phyloP scores from a whole-genome alignment of 306 rosid species.

The Carpinus viminea region DNA sequence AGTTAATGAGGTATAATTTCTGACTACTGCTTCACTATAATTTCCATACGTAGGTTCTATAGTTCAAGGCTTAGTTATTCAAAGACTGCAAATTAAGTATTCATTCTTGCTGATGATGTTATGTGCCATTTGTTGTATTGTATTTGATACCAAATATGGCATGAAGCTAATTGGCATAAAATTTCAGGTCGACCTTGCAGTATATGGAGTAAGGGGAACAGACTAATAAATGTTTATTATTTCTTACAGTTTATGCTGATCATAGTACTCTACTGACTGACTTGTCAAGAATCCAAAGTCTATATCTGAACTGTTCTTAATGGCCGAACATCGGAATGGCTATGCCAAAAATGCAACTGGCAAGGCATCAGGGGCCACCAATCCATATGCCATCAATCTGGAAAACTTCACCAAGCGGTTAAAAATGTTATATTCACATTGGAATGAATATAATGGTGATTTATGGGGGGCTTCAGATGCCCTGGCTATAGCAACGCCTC shows the following conservation, averaged over 20 bases:
- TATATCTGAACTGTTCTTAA: conserved; percentile 5
- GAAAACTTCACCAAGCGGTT: conserved; percentile 58
- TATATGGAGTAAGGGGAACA: background rate
- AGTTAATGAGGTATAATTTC: background rate
- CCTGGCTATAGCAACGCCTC: conserved; percentile 70
- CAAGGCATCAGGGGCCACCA: conserved; percentile 58
- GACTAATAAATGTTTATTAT: conserved; percentile 12
- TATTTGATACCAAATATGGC: background rate
- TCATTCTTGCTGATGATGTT: background rate
- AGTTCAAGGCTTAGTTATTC: background rate
- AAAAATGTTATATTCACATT: conserved; percentile 60
- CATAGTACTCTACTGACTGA: conserved; percentile 11
- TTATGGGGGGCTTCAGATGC: conserved; percentile 80
- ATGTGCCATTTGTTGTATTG: background rate
- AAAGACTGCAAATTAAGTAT: background rate
- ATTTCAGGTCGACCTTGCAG: conserved; percentile 10
- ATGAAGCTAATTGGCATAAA: background rate
- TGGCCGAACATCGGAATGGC: conserved; percentile 90
- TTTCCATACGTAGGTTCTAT: background rate
- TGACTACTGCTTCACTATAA: background rate
- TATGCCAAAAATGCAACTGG: conserved; percentile 58
- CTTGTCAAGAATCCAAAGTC: background rate
- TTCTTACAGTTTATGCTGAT: conserved; percentile 28
- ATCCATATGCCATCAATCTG: conserved; percentile 64
- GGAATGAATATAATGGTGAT: conserved; percentile 63